Evolutionary conservation across 371 early-diverging fungal species (phyloP).

Genomic region (Mortierella sp.): DNA sequence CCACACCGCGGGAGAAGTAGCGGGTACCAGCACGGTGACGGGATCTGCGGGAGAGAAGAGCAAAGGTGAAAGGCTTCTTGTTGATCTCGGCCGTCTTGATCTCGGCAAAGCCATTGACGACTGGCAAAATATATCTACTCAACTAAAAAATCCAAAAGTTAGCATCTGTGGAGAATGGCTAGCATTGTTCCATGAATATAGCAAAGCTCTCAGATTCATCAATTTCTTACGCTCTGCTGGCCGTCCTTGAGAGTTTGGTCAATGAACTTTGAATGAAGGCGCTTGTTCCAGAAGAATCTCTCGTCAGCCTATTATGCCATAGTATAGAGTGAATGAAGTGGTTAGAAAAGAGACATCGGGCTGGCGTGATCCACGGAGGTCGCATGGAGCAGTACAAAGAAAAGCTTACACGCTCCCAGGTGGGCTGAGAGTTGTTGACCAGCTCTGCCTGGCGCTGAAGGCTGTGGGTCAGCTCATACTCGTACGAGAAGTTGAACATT

Average conservation of each 20-base stretch:
- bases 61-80: conserved; percentile 75
- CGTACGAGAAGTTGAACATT: conserved; percentile 89
- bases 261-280: conserved; percentile 76
- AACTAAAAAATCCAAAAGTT: conserved; percentile 59
- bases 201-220: neutral
- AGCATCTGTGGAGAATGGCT: neutral
- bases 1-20: conserved; percentile 97
- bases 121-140: conserved; percentile 86
- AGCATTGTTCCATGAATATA: neutral
- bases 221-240: conserved; percentile 66
- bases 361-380: neutral
- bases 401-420: conserved; percentile 44
- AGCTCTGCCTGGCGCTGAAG: conserved; percentile 78
- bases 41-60: conserved; percentile 86
- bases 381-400: neutral
- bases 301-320: conserved; percentile 75
- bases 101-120: conserved; percentile 89
- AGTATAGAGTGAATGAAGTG: neutral
- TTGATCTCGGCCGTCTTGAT: conserved; percentile 68
- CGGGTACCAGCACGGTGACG: conserved; percentile 87
- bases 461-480: conserved; percentile 87
- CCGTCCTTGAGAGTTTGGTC: conserved; percentile 59
- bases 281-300: conserved; percentile 93
- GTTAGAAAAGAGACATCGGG: neutral
- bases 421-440: conserved; percentile 17